Evolutionary conservation across 441 rosid genomes (phyloP), one percentile per base, ranked within the genome.

Genomic region (Jatropha multifida): DNA sequence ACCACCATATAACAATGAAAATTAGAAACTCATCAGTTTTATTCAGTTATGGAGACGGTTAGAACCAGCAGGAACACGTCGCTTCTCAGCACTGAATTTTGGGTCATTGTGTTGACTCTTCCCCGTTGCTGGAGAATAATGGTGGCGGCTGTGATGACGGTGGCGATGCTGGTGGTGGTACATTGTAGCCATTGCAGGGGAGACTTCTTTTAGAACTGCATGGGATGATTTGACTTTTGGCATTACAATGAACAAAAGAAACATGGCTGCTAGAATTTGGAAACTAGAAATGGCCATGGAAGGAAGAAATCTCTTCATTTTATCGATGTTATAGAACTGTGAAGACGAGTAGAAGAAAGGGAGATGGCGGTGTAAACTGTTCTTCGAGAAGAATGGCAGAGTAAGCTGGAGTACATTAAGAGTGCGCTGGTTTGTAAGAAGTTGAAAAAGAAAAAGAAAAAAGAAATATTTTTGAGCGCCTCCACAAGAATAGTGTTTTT

Each of bases 31-130:
- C 13, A n/a, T 18, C 46, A 37, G 26, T n/a, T 5, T 4, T 40
- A 2, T 60, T 75, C 68, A 75, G 68, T 76, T 76, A 41, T 76
- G 74, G 27, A 76, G 78, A 44, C 74, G 78, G 68, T 76, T 76
- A 37, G 78, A 54, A 10, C 78, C 78, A 8, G 74, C 14, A 14
- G 73, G 74, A 61, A 76, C 72, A n/a, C 23, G 42, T 48, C 79
- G 37, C 49, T 70, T 55, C 59, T 63, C 70, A 26, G 7, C 75
- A 51, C 49, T 44, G 65, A 70, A 76, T 46, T 37, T 55, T 18
- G 71, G 58, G 32, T 17, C 60, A 32, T 6, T 42, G 20, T 26
- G 42, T 26, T 60, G 14, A 66, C 17, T 63, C 76, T 32, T 17
- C 3, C 17, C 56, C 20, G 0, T 55, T 5, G 55, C 58, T 3